A percentile compares a stretch with the other conserved stretches of the same genome.
These are phyloP conservation scores for Candida sithepensis DNA, from an alignment of 805 yeast genomes.

Conservation along the genomic window DNA sequence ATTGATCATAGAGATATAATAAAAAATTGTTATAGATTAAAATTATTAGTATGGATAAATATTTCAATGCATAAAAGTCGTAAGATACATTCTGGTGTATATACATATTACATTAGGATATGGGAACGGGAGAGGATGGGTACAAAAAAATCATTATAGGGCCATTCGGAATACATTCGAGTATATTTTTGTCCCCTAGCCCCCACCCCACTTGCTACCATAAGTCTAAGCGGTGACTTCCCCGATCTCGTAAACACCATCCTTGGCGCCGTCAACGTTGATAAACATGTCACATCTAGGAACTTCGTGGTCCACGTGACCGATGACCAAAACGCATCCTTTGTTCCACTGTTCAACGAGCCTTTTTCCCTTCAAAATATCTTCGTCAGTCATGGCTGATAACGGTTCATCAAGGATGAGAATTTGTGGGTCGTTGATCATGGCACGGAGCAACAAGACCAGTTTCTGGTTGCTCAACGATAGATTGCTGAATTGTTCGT, in stretches of 20 bases:
- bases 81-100: neutral
- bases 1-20: neutral
- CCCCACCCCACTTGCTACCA: neutral
- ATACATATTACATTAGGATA: neutral
- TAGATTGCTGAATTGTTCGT: slow-evolving; percentile 48
- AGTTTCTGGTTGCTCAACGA: slow-evolving; percentile 75
- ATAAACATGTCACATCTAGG: slow-evolving; percentile 61
- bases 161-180: neutral
- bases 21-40: too few relatives aligned
- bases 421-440: slow-evolving; percentile 73
- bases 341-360: slow-evolving; percentile 46
- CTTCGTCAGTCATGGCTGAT: slow-evolving; percentile 77
- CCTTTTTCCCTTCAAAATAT: slow-evolving; percentile 52
- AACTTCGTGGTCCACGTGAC: slow-evolving; percentile 79
- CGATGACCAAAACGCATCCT: slow-evolving; percentile 75
- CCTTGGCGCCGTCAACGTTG: slow-evolving; percentile 31
- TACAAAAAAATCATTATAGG: neutral
- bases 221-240: slow-evolving; percentile 4
- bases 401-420: slow-evolving; percentile 89
- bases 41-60: too few relatives aligned
- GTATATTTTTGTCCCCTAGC: neutral
- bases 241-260: slow-evolving; percentile 31
- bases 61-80: too few relatives aligned
- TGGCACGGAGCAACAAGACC: slow-evolving; percentile 68
- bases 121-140: neutral